These are phyloP conservation scores for Penicillium psychrosexuale DNA, from an alignment of 2,329 filamentous ascomycete species.

Conservation along the genomic window DNA sequence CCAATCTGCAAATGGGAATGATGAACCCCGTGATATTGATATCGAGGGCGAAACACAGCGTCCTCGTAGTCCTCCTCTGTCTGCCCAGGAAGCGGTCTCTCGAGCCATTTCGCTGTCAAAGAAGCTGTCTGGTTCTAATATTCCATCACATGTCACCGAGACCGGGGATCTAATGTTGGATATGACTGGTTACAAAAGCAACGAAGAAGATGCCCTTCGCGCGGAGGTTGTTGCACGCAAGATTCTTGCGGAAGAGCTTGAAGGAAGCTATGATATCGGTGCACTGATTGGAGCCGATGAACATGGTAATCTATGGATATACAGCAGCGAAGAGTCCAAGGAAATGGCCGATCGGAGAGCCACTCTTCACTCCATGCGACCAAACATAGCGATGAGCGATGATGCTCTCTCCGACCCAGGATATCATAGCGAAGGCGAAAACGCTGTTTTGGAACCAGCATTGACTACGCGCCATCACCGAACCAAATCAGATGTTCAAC, in stretches of 20 bases:
- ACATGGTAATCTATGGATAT: conserved; percentile 98
- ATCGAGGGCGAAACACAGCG: conserved; percentile 36
- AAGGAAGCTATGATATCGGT: conserved; percentile 94
- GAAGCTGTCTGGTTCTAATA: conserved; percentile 84
- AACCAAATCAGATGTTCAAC: conserved; percentile 67
- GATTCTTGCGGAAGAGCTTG: conserved; percentile 86
- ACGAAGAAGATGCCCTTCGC: conserved; percentile 83
- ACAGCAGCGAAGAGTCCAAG: conserved; percentile 95
- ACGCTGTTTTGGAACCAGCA: conserved; percentile 65
- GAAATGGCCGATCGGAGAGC: conserved; percentile 72
- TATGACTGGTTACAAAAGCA: conserved; percentile 95
- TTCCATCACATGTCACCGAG: conserved; percentile 88
- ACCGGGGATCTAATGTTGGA: conserved; percentile 94
- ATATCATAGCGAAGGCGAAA: conserved; percentile 83
- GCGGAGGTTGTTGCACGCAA: conserved; percentile 92
- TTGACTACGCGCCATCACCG: conserved; percentile 47
- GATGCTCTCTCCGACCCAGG: conserved; percentile 90
- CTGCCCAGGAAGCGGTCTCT: conserved; percentile 71
- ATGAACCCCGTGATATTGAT: conserved; percentile 14
- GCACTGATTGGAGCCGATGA: conserved; percentile 93
- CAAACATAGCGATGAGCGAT: conserved; percentile 55
- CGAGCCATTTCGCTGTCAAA: conserved; percentile 81
- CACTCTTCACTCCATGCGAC: conserved; percentile 51
- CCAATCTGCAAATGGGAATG: conserved; percentile 11
- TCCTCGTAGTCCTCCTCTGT: conserved; percentile 75